Evolutionary conservation across 1,139 yeast genomes (phyloP), one percentile per base, ranked within the genome.

Genomic region (Geotrichum histeridarum): DNA sequence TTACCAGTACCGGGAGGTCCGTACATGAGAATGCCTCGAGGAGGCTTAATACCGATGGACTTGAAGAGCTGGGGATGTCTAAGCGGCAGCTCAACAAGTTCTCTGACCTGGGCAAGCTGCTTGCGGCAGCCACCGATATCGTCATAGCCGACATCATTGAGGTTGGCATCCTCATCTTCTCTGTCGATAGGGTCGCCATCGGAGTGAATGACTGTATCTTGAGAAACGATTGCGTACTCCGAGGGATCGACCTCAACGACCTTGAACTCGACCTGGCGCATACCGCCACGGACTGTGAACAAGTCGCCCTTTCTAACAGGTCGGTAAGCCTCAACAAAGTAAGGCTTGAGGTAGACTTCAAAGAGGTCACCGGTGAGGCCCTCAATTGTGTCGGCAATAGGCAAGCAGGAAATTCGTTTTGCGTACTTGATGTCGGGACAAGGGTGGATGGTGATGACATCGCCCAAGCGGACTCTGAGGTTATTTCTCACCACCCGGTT

Each of bases 1-100:
- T 90, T 90, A 84, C 97, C 97, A 18, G 97, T 90, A 80, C 97
- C 97, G 41, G 98, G 98, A 53, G 98, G 98, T 66, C 98, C 98
- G 70, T 85, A 93, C 97, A 91, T 90, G 69, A 91, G 80, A 60
- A 93, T 85, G 76, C 98, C 98, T 71, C 88, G 86, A 58, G 98
- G 98, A 37, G 98, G 98, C 73, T 91, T 91, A 70, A 91, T 91
- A 80, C 98, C 98, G 68, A 91, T 91, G 50, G 94, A 84, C 77
- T 91, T 91, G 80, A 91, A 91, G 67, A 91, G 80, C 73, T 91
- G 98, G 56, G 98, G 98, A 71, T 91, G 98, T 76, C 98, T 86
- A 67, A 91, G 80, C 30, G 98, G 98, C 72, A 91, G 80, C 74
- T 91, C 98, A 59, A 91, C 98, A 75, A 91, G 79, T 76, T 91